Conservation (phyloP, 208 protist genomes). For the Crithidia fasciculata region DNA sequence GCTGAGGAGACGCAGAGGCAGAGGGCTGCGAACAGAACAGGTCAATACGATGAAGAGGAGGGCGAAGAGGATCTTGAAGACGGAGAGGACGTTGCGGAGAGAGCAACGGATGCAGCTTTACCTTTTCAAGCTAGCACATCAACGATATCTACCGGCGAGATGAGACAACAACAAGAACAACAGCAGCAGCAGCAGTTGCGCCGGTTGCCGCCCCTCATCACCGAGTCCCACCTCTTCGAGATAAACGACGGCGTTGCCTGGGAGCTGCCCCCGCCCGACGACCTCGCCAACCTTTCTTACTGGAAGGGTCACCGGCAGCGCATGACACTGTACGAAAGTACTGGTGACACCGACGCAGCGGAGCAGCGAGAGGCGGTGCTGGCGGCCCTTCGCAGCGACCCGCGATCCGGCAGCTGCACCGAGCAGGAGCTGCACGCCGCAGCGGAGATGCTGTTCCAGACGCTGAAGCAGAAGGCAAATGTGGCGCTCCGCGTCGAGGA, state of each 20-base stretch:
- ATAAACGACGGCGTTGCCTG: conserved; percentile 83
- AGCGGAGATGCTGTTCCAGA: conserved; percentile 41
- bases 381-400: conserved; percentile 21
- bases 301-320: conserved; percentile 64
- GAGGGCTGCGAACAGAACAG: not conserved
- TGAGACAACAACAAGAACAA: too few species aligned
- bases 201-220: conserved; percentile 41
- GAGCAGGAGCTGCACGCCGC: conserved; percentile 41
- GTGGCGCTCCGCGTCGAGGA: conserved; percentile 62
- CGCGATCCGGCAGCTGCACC: not conserved
- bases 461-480: conserved; percentile 75
- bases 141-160: too few species aligned
- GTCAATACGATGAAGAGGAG: conserved; percentile 18
- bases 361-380: conserved; percentile 28
- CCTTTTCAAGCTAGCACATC: too few species aligned
- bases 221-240: conserved; percentile 82
- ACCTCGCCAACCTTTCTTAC: conserved; percentile 67
- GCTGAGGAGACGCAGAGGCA: conserved; percentile 10
- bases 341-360: conserved; percentile 24
- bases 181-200: not conserved
- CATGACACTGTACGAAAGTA: conserved; percentile 78
- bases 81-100: not conserved
- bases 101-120: too few species aligned
- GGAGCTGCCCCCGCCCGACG: conserved; percentile 67
- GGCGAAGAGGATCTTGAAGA: not conserved